Evolutionary conservation across 768 basidiomycete genomes (phyloP).

Genomic region (Phylloporus arenicola): DNA sequence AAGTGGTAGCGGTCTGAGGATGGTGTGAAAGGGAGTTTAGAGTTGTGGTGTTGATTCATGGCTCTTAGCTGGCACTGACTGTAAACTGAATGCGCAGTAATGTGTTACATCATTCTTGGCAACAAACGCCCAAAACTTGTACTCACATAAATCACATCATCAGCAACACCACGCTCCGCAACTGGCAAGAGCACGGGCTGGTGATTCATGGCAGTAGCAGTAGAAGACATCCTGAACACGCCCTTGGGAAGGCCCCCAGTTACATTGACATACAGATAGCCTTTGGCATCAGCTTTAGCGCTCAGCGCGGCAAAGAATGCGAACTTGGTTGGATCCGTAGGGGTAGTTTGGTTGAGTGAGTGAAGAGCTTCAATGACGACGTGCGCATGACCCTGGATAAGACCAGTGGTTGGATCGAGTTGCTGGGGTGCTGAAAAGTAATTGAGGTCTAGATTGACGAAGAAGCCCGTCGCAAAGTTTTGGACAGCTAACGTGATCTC

Average conservation of each 20-base stretch:
- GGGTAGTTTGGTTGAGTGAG: slow-evolving; percentile 43
- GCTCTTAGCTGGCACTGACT: slow-evolving; percentile 13
- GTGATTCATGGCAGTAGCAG: slow-evolving; percentile 45
- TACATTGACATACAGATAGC: slow-evolving; percentile 44
- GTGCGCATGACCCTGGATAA: slow-evolving; percentile 59
- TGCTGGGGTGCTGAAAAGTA: slow-evolving; percentile 56
- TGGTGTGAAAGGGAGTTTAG: not conserved
- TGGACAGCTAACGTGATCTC: slow-evolving; percentile 45
- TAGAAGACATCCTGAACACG: slow-evolving; percentile 40
- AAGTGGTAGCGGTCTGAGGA: not conserved
- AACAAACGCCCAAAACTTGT: not conserved
- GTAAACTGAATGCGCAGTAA: slow-evolving; percentile 19
- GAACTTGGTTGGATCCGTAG: slow-evolving; percentile 47
- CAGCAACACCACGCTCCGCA: slow-evolving; percentile 38
- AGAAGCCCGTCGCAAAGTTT: slow-evolving; percentile 48
- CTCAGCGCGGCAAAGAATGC: slow-evolving; percentile 58
- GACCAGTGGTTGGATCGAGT: slow-evolving; percentile 38
- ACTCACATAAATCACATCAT: slow-evolving; percentile 39
- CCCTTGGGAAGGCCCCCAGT: slow-evolving; percentile 51
- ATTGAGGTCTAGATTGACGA: slow-evolving; percentile 49
- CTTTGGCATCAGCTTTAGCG: slow-evolving; percentile 35
- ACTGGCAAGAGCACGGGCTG: slow-evolving; percentile 34
- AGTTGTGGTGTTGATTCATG: slow-evolving; percentile 7
- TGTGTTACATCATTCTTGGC: slow-evolving; percentile 1
- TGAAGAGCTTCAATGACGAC: slow-evolving; percentile 52